A percentile compares a stretch with the other conserved stretches of the same genome.
phyloP scores from a whole-genome alignment of 768 basidiomycete genomes.

The Tulasnella sp. region DNA sequence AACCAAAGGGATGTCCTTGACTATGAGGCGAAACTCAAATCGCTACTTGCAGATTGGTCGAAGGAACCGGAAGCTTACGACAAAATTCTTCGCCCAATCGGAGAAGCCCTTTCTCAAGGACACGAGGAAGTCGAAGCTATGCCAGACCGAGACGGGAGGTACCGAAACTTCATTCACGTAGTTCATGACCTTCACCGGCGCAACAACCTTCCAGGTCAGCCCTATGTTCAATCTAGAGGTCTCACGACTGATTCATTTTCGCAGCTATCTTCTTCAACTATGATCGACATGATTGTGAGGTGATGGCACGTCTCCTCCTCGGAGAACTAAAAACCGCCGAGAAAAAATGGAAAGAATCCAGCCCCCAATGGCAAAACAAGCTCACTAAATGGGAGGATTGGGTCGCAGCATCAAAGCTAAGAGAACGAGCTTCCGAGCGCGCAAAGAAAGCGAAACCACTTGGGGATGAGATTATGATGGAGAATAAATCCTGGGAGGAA shows the following conservation, averaged over 20 bases:
- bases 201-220: conserved; percentile 50
- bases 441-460: conserved; percentile 39
- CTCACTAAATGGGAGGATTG: conserved; percentile 51
- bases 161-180: conserved; percentile 47
- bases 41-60: conserved; percentile 40
- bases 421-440: conserved; percentile 44
- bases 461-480: conserved; percentile 33
- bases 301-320: conserved; percentile 44
- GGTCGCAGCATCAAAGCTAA: conserved; percentile 46
- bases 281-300: conserved; percentile 57
- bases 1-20: conserved; percentile 54
- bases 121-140: background rate
- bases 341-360: conserved; percentile 46
- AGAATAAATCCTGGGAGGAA: conserved; percentile 43
- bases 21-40: conserved; percentile 56
- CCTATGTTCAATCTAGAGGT: background rate
- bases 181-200: conserved; percentile 54
- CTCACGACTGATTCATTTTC: conserved; percentile 35
- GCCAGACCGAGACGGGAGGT: conserved; percentile 21
- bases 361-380: conserved; percentile 49
- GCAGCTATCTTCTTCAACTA: conserved; percentile 68
- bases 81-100: conserved; percentile 25
- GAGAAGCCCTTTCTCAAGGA: conserved; percentile 25
- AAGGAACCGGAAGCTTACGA: conserved; percentile 30
- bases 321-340: conserved; percentile 45